Conservation (phyloP, 306 rosid species). For the Gleditsia sinensis region DNA sequence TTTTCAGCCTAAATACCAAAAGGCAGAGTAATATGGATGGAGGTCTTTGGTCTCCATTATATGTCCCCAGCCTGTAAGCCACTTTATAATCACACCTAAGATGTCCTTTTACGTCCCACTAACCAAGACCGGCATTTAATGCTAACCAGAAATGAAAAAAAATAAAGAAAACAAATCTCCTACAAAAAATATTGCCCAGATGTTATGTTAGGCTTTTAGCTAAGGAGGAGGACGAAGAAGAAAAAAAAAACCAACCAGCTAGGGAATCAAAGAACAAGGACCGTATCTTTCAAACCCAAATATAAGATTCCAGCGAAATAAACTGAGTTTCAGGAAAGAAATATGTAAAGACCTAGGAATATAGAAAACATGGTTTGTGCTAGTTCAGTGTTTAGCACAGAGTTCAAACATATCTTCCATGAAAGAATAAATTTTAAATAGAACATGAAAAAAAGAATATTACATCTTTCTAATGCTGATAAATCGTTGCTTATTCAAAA, state of each 20-base stretch:
- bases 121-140: too few species aligned
- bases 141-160: neutral
- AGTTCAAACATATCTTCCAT: neutral
- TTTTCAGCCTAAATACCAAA: too few species aligned
- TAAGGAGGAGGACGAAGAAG: neutral
- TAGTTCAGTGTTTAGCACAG: neutral
- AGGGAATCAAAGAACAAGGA: neutral
- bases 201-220: neutral
- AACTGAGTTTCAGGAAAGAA: neutral
- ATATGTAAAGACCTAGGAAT: neutral
- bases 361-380: neutral
- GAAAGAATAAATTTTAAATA: neutral
- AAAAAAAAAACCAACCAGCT: neutral
- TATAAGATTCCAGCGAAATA: neutral
- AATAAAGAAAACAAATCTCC: neutral
- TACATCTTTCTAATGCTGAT: neutral
- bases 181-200: neutral
- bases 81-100: too few species aligned
- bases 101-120: too few species aligned
- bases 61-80: too few species aligned
- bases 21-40: too few species aligned
- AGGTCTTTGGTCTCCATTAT: too few species aligned
- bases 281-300: neutral
- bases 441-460: neutral
- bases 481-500: neutral